Percentiles rank a stretch among this genome's conserved stretches.
phyloP scores from a whole-genome alignment of 139 green algal species.

The Gonium pectorale region DNA sequence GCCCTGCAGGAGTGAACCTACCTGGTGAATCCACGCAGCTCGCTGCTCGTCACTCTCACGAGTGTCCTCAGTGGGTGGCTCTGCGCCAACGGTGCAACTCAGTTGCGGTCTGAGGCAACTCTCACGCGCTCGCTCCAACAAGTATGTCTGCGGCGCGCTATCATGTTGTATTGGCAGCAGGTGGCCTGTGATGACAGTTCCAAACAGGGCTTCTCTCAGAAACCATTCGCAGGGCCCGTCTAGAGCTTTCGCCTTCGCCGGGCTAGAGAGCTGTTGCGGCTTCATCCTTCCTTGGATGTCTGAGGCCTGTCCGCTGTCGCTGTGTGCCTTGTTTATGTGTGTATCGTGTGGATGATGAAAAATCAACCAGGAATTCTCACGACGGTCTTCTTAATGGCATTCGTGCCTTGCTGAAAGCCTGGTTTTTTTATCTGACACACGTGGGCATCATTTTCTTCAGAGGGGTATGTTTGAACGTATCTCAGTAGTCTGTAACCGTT shows the following conservation, averaged over 20 bases:
- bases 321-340: neutral
- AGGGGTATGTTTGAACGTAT: constrained; percentile 28
- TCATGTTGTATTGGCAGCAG: neutral
- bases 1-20: constrained; percentile 46
- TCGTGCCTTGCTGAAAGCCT: constrained; percentile 27
- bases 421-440: constrained; percentile 37
- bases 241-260: constrained; percentile 66
- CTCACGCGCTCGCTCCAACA: too few species aligned
- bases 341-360: constrained; percentile 33
- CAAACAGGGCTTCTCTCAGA: constrained; percentile 56
- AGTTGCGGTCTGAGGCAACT: constrained; percentile 38
- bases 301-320: too few species aligned
- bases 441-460: too few species aligned
- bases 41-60: neutral
- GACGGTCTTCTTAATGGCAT: constrained; percentile 47
- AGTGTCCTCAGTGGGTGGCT: neutral
- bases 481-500: too few species aligned
- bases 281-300: constrained; percentile 67
- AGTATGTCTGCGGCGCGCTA: too few species aligned
- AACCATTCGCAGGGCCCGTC: constrained; percentile 66
- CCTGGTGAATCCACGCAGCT: constrained; percentile 22
- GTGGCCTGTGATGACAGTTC: constrained; percentile 55
- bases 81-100: constrained; percentile 31
- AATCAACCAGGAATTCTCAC: constrained; percentile 34
- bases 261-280: constrained; percentile 69